These are phyloP conservation scores for Pilasporangium apinafurcum DNA, from an alignment of 352 stramenopile genomes.

Conservation along the genomic window DNA sequence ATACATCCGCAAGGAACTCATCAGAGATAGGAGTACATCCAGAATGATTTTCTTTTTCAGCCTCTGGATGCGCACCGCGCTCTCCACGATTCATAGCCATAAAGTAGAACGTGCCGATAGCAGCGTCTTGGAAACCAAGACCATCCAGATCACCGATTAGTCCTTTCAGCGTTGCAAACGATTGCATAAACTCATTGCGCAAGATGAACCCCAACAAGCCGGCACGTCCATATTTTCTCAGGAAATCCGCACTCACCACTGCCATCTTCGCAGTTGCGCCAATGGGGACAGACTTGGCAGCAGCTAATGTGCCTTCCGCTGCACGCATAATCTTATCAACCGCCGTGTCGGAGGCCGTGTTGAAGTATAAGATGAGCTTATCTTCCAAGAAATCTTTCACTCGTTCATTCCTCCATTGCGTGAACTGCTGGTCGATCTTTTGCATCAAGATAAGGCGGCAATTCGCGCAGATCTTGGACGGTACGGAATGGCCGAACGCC, in stretches of 20 bases:
- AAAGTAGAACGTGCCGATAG: conserved; percentile 84
- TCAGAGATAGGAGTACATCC: conserved; percentile 58
- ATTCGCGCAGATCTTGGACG: conserved; percentile 61
- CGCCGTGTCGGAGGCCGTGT: conserved; percentile 67
- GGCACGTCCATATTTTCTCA: conserved; percentile 77
- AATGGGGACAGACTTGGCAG: conserved; percentile 74
- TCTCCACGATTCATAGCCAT: conserved; percentile 86
- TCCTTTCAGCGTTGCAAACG: conserved; percentile 76
- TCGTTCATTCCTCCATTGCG: conserved; percentile 73
- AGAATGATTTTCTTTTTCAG: conserved; percentile 50
- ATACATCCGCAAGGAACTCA: conserved; percentile 56
- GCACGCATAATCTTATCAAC: conserved; percentile 83
- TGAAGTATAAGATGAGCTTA: conserved; percentile 70
- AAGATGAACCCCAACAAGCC: conserved; percentile 80
- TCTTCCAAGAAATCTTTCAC: conserved; percentile 71
- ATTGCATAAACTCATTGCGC: conserved; percentile 87
- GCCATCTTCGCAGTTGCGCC: conserved; percentile 78
- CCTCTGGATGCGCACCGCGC: conserved; percentile 59
- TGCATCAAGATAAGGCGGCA: conserved; percentile 66
- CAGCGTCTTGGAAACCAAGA: conserved; percentile 79
- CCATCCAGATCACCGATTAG: conserved; percentile 75
- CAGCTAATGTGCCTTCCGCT: conserved; percentile 67
- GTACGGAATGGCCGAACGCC: conserved; percentile 53
- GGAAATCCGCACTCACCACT: conserved; percentile 79
- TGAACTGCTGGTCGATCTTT: conserved; percentile 72